Conservation (phyloP, 2,329 filamentous ascomycete species). For the Paecilomyces sp. region DNA sequence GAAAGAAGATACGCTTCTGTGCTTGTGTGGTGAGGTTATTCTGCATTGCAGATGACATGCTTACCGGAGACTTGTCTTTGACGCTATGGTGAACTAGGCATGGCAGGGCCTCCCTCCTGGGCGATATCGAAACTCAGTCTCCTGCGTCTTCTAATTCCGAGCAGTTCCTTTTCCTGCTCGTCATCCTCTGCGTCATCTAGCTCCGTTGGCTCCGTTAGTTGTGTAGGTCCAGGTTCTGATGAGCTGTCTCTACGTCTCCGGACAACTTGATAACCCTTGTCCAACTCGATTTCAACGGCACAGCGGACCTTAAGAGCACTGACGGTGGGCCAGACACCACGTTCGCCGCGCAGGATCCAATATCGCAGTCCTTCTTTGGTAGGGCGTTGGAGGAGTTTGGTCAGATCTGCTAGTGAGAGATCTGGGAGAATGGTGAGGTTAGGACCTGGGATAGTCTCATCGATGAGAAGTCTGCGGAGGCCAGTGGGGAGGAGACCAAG, state of each 20-base stretch:
- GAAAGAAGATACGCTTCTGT: too few relatives aligned
- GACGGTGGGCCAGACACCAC: conserved; percentile 85
- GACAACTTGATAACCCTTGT: conserved; percentile 75
- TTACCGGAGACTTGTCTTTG: not conserved
- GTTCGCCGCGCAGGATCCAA: conserved; percentile 79
- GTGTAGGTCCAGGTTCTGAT: conserved; percentile 10
- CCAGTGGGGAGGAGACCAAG: conserved; percentile 63
- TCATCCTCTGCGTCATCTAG: too few relatives aligned
- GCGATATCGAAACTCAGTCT: conserved; percentile 11
- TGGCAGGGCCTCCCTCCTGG: not conserved
- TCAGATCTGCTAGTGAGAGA: conserved; percentile 64
- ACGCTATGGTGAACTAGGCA: not conserved
- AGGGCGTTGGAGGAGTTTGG: conserved; percentile 73
- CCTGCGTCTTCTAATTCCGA: conserved; percentile 6
- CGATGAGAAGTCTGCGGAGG: conserved; percentile 69
- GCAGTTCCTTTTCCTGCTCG: too few relatives aligned
- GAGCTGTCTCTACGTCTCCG: conserved; percentile 35
- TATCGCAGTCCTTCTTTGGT: conserved; percentile 68
- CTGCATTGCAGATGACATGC: not conserved
- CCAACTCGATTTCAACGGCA: conserved; percentile 79
- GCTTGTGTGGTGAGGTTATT: too few relatives aligned
- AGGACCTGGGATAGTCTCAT: conserved; percentile 72
- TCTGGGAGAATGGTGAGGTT: conserved; percentile 78
- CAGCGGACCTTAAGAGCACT: conserved; percentile 74
- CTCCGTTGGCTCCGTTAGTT: conserved; percentile 7